Conservation (phyloP, 495 filamentous ascomycete genomes). For the Neurospora sp. region DNA sequence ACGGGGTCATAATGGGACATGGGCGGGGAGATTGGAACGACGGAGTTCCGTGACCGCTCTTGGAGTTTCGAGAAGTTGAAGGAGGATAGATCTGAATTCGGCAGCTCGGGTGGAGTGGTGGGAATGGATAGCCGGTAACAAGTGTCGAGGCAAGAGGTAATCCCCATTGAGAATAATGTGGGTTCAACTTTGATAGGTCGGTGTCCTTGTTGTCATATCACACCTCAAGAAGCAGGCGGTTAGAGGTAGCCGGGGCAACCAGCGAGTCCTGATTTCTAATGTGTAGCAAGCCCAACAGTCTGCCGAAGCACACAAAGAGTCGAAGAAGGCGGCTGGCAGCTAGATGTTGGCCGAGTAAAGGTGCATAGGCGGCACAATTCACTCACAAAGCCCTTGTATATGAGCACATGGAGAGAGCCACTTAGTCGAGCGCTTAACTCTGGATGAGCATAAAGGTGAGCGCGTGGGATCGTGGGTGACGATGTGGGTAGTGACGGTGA, state of each 20-base stretch:
- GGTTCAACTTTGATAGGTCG: slow-evolving; percentile 3
- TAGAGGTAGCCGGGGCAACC: not conserved
- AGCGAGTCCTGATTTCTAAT: not conserved
- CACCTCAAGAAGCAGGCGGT: slow-evolving; percentile 4
- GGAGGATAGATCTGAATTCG: slow-evolving; percentile 32
- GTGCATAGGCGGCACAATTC: slow-evolving; percentile 25
- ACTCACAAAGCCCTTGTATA: slow-evolving; percentile 7
- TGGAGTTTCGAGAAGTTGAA: slow-evolving; percentile 28
- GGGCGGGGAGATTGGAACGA: slow-evolving; percentile 33
- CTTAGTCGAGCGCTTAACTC: not conserved
- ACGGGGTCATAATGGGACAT: slow-evolving; percentile 44
- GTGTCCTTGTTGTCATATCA: slow-evolving; percentile 13
- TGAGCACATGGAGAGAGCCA: not conserved
- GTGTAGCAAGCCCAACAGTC: slow-evolving; percentile 1
- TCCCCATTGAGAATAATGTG: slow-evolving; percentile 37
- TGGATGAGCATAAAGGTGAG: not conserved
- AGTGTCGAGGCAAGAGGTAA: slow-evolving; percentile 35
- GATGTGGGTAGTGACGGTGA: not conserved
- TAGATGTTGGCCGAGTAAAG: slow-evolving; percentile 29
- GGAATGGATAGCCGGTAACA: slow-evolving; percentile 31
- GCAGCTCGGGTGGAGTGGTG: slow-evolving; percentile 35
- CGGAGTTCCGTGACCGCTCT: slow-evolving; percentile 28
- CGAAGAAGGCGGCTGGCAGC: slow-evolving; percentile 14
- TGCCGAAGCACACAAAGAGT: slow-evolving; percentile 8
- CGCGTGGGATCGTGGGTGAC: not conserved